phyloP scores from a whole-genome alignment of 192 early-diverging fungal species.

The Helicostylum pulchrum region DNA sequence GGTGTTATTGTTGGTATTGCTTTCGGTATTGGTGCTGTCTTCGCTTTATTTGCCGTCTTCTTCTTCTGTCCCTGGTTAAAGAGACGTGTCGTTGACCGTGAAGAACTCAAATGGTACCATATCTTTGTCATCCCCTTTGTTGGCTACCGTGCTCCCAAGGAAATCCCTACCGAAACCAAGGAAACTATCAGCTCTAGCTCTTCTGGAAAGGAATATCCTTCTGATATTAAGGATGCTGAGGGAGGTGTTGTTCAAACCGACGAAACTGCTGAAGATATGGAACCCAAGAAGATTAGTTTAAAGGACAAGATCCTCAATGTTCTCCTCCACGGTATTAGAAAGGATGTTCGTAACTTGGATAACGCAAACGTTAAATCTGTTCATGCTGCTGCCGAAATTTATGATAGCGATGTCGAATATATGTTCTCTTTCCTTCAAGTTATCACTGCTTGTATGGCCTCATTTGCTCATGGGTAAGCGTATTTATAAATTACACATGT shows the following conservation, averaged over 20 bases:
- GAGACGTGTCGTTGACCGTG: constrained; percentile 60
- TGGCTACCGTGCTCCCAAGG: constrained; percentile 43
- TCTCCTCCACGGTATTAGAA: constrained; percentile 40
- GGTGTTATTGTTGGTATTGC: constrained; percentile 60
- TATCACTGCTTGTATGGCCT: constrained; percentile 76
- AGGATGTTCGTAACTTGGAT: constrained; percentile 52
- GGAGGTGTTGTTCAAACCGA: too few species aligned
- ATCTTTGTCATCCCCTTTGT: constrained; percentile 60
- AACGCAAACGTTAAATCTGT: constrained; percentile 44
- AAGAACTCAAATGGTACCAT: constrained; percentile 73
- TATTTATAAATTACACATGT: too few species aligned
- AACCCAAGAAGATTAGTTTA: constrained; percentile 20
- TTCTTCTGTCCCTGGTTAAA: constrained; percentile 68
- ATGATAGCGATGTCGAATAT: constrained; percentile 72
- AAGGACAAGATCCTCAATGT: constrained; percentile 6
- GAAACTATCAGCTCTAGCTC: constrained; percentile 15
- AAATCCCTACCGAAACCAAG: background rate
- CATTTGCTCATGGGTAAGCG: constrained; percentile 69
- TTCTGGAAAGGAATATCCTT: constrained; percentile 5
- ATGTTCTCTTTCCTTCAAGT: constrained; percentile 83
- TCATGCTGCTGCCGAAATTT: constrained; percentile 65
- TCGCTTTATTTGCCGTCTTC: constrained; percentile 55
- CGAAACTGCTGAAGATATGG: background rate
- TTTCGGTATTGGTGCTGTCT: constrained; percentile 52
- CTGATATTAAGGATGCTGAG: background rate